Base-by-base conservation (phyloP, 306 rosid genomes). In the Cucumis hystrix region DNA sequence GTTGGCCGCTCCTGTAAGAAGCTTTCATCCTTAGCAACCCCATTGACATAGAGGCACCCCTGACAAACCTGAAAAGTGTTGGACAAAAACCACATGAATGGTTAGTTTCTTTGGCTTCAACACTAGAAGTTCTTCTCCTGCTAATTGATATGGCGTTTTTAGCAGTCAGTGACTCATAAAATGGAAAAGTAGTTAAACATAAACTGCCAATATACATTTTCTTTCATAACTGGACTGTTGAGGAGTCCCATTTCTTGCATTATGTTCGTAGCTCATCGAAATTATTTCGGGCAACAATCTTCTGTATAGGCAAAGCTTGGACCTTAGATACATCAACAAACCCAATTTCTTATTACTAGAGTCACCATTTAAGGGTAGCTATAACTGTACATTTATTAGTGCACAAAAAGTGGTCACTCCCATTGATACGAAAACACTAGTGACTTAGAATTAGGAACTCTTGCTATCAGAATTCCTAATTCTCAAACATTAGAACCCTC, bases 11-110 rank as follows among this genome's bases (percentile, higher is more conserved):
- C 90, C 54, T 84, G 88, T n/a, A 95, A 79, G 64, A 85, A 92
- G 81, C 88, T 88, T 85, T 95, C 97, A 79, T 76, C 66, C 85
- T 76, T 85, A 7, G 90, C 81, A 77, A 84, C 75, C 62, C 97
- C 97, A 80, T 95, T 95, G 80, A 92, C 78, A 77, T 85, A 86
- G 82, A 95, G 97, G 57, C 45, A 78, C 74, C 97, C 97, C 74
- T 70, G 75, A 74, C 33, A 51, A 83, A 95, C 87, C 97, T 92
- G 80, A 82, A 77, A 75, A 75, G 78, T 74, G 45, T 71, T 56
- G 47, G 78, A 77, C 14, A 52, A 74, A 13, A 69, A 2, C 56
- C 75, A 69, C 20, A 69, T 43, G 13, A 40, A 21, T 69, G 75
- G 35, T 43, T 69, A 21, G 75, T 10, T 69, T 69, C 33, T 69